Conservation (phyloP, 2,329 filamentous ascomycete species). For the Furcasterigmium furcatum region DNA sequence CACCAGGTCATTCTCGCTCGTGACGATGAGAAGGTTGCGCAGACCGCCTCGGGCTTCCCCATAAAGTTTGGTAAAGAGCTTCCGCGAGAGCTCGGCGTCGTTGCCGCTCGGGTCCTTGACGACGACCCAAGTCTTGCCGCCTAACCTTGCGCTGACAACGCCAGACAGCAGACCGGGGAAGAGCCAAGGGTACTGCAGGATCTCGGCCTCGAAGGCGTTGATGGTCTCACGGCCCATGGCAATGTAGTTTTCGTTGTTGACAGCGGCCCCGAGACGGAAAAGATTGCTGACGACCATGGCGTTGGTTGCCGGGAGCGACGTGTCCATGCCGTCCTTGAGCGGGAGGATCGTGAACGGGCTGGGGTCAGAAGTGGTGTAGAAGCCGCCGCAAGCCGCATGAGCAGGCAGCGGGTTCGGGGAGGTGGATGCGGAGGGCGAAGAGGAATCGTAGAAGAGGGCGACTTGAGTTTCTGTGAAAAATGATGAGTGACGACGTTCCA, state of each 20-base stretch:
- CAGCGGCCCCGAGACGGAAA: conserved; percentile 70
- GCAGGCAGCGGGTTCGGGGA: conserved; percentile 21
- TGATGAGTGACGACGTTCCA: conserved; percentile 6
- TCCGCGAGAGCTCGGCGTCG: conserved; percentile 7
- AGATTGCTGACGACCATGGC: conserved; percentile 83
- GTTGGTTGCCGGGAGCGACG: conserved; percentile 85
- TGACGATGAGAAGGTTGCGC: conserved; percentile 18
- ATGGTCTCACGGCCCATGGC: conserved; percentile 69
- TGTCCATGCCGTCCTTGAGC: conserved; percentile 94
- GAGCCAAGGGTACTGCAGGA: conserved; percentile 89
- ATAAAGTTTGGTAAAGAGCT: conserved; percentile 14
- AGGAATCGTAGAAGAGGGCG: conserved; percentile 70
- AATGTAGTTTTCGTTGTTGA: conserved; percentile 63
- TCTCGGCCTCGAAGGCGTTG: conserved; percentile 84
- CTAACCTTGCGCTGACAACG: conserved; percentile 72
- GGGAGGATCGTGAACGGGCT: conserved; percentile 74
- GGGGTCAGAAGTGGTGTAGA: conserved; percentile 66
- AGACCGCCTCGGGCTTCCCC: conserved; percentile 21
- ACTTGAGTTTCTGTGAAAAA: conserved; percentile 66
- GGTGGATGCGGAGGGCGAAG: conserved; percentile 32
- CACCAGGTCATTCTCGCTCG: conserved; percentile 13
- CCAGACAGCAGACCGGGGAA: conserved; percentile 77
- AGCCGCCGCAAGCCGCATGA: conserved; percentile 52
- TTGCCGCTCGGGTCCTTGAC: conserved; percentile 12
- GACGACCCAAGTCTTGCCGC: conserved; percentile 43